Base-by-base conservation (phyloP, 768 basidiomycete genomes). In the Mycena rebaudengoi region DNA sequence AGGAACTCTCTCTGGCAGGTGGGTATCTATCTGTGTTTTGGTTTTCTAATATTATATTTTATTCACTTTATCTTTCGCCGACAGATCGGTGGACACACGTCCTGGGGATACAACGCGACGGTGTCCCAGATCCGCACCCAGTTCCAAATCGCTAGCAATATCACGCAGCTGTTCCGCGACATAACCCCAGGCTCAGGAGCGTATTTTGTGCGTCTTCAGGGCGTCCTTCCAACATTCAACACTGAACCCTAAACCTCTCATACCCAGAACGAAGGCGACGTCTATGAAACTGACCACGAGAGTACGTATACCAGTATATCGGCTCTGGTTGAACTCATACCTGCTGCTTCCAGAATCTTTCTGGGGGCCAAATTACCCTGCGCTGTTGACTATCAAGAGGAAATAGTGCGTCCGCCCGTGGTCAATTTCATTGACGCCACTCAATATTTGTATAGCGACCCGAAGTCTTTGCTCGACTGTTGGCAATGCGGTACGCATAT, bases 401-500 rank as follows among this genome's bases (percentile, higher is more conserved):
- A 76, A 78, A 65, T 80, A 77, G 77, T 78, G 44, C 56, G 77
- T 69, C 12, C 39, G 12, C 10, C 10, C 16, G 46, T 18, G 4
- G 16, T 14, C 14, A 20, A 20, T 12, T 29, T 25, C 20, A 12
- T 13, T 40, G 16, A 45, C 8, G 28, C 29, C 43, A 13, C 16
- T 26, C 50, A 77, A n/a, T n/a, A n/a, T n/a, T n/a, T n/a, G n/a
- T n/a, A n/a, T n/a, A n/a, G 75, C 55, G 76, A 78, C 55, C 75
- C 75, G 13, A 5, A 62, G 7, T 50, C 67, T 5, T 46, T 78
- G 10, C 67, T 78, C 30, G 71, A 76, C 52, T 76, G 76, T 52
- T 78, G 76, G 76, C 73, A 75, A 53, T 78, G 76, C 53, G 76
- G 76, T 78, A 62, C n/a, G n/a, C n/a, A n/a, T n/a, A n/a, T n/a